phyloP scores from a whole-genome alignment of 2,329 filamentous ascomycete species.

The Pestalotiopsis sp. region DNA sequence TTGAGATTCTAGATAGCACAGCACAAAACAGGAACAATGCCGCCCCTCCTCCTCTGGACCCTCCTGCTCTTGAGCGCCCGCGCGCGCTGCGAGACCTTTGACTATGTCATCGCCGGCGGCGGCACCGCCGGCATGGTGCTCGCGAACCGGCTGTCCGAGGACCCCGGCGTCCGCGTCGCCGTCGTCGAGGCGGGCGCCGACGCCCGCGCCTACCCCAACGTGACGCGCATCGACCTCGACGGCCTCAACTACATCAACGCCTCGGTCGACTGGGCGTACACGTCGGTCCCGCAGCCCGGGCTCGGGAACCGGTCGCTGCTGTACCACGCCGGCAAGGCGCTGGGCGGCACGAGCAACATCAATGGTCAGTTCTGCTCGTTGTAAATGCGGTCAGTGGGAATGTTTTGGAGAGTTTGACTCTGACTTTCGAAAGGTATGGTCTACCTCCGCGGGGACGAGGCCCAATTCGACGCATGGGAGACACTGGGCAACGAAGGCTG shows the following conservation, averaged over 20 bases:
- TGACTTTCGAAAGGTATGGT: conserved; percentile 31
- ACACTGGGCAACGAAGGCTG: conserved; percentile 42
- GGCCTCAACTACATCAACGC: neutral
- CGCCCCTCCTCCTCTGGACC: neutral
- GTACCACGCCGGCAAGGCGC: conserved; percentile 36
- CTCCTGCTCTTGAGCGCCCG: neutral
- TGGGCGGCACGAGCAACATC: conserved; percentile 40
- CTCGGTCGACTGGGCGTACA: conserved; percentile 3
- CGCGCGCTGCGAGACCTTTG: neutral
- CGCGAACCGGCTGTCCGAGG: conserved; percentile 10
- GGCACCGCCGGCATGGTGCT: conserved; percentile 6
- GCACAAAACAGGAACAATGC: neutral
- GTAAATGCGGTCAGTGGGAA: neutral
- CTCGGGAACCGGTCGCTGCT: conserved; percentile 31
- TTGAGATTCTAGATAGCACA: neutral
- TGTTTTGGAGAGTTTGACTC: neutral
- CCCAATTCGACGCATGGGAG: conserved; percentile 45
- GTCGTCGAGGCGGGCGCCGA: conserved; percentile 6
- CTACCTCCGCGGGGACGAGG: conserved; percentile 42
- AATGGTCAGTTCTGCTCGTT: conserved; percentile 28
- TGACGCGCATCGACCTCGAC: neutral
- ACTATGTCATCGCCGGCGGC: conserved; percentile 8
- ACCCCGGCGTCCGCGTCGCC: neutral
- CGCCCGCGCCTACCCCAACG: conserved; percentile 1
- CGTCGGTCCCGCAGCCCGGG: conserved; percentile 24